These are phyloP conservation scores for Backusella australiensis DNA, from an alignment of 192 early-diverging fungal genomes.

Conservation along the genomic window DNA sequence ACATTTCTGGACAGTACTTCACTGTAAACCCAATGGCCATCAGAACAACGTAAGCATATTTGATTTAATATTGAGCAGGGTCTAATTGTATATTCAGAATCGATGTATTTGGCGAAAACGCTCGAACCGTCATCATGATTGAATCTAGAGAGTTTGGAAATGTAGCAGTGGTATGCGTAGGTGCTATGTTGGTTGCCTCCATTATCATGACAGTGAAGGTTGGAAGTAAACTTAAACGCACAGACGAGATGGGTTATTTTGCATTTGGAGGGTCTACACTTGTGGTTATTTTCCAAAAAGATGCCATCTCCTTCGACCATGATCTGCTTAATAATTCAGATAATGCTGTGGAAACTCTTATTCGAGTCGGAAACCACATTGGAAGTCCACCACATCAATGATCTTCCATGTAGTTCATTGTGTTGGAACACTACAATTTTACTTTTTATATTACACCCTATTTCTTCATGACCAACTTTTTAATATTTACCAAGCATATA, in stretches of 20 bases:
- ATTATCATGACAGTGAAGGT: slow-evolving; percentile 55
- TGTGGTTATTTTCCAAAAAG: slow-evolving; percentile 66
- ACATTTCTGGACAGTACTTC: slow-evolving; percentile 68
- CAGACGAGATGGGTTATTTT: slow-evolving; percentile 83
- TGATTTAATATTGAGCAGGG: neutral
- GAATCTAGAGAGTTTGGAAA: slow-evolving; percentile 64
- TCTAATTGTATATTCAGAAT: slow-evolving; percentile 13
- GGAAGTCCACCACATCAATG: neutral
- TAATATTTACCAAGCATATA: neutral
- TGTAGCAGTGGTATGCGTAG: slow-evolving; percentile 68
- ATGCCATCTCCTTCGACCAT: slow-evolving; percentile 60
- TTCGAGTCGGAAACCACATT: slow-evolving; percentile 16
- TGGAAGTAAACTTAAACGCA: slow-evolving; percentile 45
- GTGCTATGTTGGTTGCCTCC: slow-evolving; percentile 87
- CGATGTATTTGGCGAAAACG: slow-evolving; percentile 83
- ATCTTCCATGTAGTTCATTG: neutral
- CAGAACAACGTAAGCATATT: slow-evolving; percentile 37
- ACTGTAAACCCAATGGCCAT: slow-evolving; percentile 88
- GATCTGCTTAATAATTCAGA: slow-evolving; percentile 67
- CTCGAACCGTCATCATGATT: slow-evolving; percentile 64
- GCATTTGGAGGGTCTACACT: slow-evolving; percentile 79
- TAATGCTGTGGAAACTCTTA: slow-evolving; percentile 69
- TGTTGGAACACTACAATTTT: neutral
- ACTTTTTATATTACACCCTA: neutral
- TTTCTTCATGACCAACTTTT: neutral